phyloP scores from a whole-genome alignment of 2,329 filamentous ascomycete species.

The Monosporascus sp. region DNA sequence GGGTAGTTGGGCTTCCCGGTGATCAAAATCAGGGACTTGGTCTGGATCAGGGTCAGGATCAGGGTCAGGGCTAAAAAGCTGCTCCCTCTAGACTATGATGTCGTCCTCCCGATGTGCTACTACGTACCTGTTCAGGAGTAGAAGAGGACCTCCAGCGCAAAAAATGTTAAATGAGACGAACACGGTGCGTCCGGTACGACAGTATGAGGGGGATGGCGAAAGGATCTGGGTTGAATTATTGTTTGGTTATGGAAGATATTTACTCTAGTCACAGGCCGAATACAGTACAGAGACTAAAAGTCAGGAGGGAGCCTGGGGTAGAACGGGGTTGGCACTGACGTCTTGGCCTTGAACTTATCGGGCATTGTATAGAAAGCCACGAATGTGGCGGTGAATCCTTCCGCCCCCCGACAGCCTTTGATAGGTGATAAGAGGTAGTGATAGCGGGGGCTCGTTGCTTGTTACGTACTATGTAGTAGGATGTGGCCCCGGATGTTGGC shows the following conservation, averaged over 20 bases:
- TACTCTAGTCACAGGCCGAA: not conserved
- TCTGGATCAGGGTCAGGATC: not conserved
- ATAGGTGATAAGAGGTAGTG: too few relatives aligned
- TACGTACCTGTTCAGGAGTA: too few relatives aligned
- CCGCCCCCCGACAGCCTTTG: too few relatives aligned
- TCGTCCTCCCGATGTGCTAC: too few relatives aligned
- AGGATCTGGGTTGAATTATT: not conserved
- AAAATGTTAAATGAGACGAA: not conserved
- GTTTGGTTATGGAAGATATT: not conserved
- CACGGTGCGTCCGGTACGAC: not conserved
- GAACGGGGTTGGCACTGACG: constrained; percentile 1
- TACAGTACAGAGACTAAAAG: too few relatives aligned
- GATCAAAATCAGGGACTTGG: not conserved
- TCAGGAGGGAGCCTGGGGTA: not conserved
- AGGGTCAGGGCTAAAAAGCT: not conserved
- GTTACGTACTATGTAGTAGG: too few relatives aligned
- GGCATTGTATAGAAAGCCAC: constrained; percentile 5
- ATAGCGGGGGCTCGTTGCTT: too few relatives aligned
- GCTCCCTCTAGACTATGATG: not conserved
- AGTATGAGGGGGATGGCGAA: not conserved
- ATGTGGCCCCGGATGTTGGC: too few relatives aligned
- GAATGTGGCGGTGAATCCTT: not conserved
- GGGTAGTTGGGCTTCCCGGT: not conserved
- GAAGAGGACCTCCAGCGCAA: too few relatives aligned
- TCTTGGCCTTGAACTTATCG: not conserved